Conservation (phyloP, 2,329 filamentous ascomycete genomes). For the Trichoderma atroviride region DNA sequence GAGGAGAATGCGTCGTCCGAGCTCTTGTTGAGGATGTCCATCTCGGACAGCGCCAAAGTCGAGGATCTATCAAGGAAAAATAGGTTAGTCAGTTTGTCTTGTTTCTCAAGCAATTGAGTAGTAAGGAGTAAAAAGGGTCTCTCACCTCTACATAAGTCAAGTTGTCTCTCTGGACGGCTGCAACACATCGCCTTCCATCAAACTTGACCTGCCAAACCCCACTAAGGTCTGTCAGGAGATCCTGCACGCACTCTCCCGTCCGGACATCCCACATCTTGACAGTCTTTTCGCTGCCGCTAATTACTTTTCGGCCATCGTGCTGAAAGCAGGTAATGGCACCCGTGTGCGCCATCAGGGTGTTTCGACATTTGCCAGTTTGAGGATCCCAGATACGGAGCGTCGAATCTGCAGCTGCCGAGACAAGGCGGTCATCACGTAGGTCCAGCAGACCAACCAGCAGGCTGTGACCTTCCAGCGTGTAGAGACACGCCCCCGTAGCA, state of each 20-base stretch:
- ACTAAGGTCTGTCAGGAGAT: conserved; percentile 87
- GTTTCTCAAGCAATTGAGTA: no score
- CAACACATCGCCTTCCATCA: conserved; percentile 91
- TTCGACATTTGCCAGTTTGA: conserved; percentile 86
- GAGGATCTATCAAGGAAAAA: conserved; percentile 68
- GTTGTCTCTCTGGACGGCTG: conserved; percentile 89
- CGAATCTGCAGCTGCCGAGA: conserved; percentile 93
- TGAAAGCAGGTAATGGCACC: conserved; percentile 99
- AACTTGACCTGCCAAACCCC: conserved; percentile 99
- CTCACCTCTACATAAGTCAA: conserved; percentile 94
- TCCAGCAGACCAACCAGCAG: conserved; percentile 91
- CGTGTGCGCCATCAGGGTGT: conserved; percentile 87
- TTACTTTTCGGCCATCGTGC: conserved; percentile 94
- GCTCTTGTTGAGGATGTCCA: conserved; percentile 73
- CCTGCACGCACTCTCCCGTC: conserved; percentile 88
- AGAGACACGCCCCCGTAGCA: conserved; percentile 78
- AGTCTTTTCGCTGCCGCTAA: conserved; percentile 91
- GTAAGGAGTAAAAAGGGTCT: conserved; percentile 37
- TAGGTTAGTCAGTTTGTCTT: not conserved
- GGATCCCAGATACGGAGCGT: conserved; percentile 97
- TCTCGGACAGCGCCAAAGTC: conserved; percentile 96
- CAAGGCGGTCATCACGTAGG: conserved; percentile 83
- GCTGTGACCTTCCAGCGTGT: conserved; percentile 90
- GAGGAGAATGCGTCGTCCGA: conserved; percentile 76
- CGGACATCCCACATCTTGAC: conserved; percentile 98